Conservation (phyloP, 495 filamentous ascomycete species). For the Neohortaea acidophila region DNA sequence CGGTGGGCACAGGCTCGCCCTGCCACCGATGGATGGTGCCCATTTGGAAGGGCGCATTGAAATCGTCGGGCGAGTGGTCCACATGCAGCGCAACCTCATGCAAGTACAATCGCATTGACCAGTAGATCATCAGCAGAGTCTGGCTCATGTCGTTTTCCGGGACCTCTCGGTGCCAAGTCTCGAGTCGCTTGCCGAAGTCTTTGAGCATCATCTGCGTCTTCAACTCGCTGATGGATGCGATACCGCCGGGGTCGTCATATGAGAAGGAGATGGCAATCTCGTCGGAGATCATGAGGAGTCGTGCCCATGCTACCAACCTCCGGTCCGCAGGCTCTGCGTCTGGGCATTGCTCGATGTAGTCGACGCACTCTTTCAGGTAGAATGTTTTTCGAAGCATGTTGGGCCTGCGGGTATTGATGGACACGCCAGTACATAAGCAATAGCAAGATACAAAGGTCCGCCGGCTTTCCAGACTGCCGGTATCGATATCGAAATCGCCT, state of each 20-base stretch:
- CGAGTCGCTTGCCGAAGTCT: constrained; percentile 35
- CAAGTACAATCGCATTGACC: constrained; percentile 32
- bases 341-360: constrained; percentile 28
- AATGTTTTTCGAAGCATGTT: constrained; percentile 36
- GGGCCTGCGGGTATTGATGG: constrained; percentile 36
- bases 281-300: constrained; percentile 34
- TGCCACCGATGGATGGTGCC: constrained; percentile 3
- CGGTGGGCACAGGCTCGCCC: constrained; percentile 5
- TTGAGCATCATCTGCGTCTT: constrained; percentile 33
- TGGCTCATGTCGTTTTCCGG: constrained; percentile 19
- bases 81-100: constrained; percentile 38
- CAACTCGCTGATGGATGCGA: constrained; percentile 30
- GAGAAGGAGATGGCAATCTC: constrained; percentile 34
- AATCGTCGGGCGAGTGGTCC: constrained; percentile 38
- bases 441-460: constrained; percentile 36
- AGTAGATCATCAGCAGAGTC: constrained; percentile 33
- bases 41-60: constrained; percentile 22
- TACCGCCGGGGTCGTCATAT: constrained; percentile 35
- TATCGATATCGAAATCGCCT: constrained; percentile 8
- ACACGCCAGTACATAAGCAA: constrained; percentile 34
- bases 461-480: constrained; percentile 25
- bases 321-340: constrained; percentile 25
- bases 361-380: constrained; percentile 35
- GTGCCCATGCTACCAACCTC: constrained; percentile 33
- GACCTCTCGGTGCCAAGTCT: constrained; percentile 23